Percentiles rank a stretch among this genome's conserved stretches.
Conservation (phyloP, 306 rosid genomes). For the Datisca glomerata region DNA sequence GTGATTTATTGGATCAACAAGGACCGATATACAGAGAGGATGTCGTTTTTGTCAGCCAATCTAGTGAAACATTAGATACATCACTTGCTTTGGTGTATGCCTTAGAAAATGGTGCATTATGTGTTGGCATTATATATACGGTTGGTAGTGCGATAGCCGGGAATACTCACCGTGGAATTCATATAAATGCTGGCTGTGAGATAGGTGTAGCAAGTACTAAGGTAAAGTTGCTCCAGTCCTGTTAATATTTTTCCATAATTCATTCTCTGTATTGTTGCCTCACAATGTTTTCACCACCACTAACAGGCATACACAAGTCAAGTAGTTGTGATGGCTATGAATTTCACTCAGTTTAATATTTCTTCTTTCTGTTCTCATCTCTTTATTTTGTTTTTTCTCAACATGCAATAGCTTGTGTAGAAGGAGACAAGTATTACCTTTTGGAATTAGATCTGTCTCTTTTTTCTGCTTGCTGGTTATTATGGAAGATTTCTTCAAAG, state of each 20-base stretch:
- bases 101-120: slow-evolving; percentile 83
- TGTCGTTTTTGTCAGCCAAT: slow-evolving; percentile 94
- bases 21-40: slow-evolving; percentile 96
- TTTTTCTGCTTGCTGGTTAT: no score
- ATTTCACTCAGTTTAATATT: no score
- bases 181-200: slow-evolving; percentile 97
- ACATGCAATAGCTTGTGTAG: no score
- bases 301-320: slow-evolving; percentile 93
- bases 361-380: no score
- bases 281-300: slow-evolving; percentile 3
- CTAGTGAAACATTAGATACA: slow-evolving; percentile 98
- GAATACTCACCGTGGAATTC: slow-evolving; percentile 91
- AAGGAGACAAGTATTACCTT: no score
- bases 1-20: slow-evolving; percentile 93
- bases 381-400: no score
- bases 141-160: slow-evolving; percentile 95
- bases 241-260: slow-evolving; percentile 12
- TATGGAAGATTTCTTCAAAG: no score
- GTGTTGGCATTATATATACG: slow-evolving; percentile 92
- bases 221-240: slow-evolving; percentile 32
- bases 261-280: slow-evolving; percentile 1
- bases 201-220: slow-evolving; percentile 99
- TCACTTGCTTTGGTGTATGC: slow-evolving; percentile 87
- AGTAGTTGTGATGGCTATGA: slow-evolving; percentile 97
- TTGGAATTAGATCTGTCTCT: no score